Base-by-base conservation (phyloP, 2,329 filamentous ascomycete species). In the Cladosporium sp. region DNA sequence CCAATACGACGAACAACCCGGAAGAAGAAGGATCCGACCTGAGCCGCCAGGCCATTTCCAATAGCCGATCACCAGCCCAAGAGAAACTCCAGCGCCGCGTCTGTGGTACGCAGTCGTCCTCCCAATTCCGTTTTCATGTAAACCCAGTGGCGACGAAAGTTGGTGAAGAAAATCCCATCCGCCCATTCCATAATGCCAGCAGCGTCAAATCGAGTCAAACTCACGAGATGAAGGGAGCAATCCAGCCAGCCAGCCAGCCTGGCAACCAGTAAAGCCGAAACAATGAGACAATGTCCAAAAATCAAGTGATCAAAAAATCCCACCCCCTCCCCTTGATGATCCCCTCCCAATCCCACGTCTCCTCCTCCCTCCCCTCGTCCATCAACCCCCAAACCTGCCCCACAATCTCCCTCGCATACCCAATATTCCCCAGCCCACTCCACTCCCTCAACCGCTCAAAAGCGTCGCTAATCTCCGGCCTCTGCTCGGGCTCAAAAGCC, bases 261-360 rank as follows among this genome's bases (percentile, higher is more conserved):
- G 24, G 24, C 24, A 24, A 24, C 24, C 2, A 24, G 24, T 24
- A 24, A 24, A 24, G 24, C 24, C 24, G 24, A 24, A 24, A 24
- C 24, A 24, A 24, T 24, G 24, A 24, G 2, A 24, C 24, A 24
- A 24, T 24, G 24, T 24, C n/a, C 18, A 44, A 21, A 47, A 47
- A n/a, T 71, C 66, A 88, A 68, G 86, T 87, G 68, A 87, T 83
- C 70, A 88, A 77, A 70, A 88, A 87, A 71, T 88, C 86, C 82
- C 85, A 87, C 24, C 84, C 83, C 77, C 86, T 84, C 59, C 81
- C 80, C 58, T 81, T 78, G 68, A 88, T 86, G 66, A 88, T 85
- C 67, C 79, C 84, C 75, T 88, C 86, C 86, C 86, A 88, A 74
- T 88, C 86, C 86, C 86, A 88, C 64, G 83, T 84, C 65, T 86